phyloP scores from a whole-genome alignment of 306 rosid genomes.

The Corylus americana region DNA sequence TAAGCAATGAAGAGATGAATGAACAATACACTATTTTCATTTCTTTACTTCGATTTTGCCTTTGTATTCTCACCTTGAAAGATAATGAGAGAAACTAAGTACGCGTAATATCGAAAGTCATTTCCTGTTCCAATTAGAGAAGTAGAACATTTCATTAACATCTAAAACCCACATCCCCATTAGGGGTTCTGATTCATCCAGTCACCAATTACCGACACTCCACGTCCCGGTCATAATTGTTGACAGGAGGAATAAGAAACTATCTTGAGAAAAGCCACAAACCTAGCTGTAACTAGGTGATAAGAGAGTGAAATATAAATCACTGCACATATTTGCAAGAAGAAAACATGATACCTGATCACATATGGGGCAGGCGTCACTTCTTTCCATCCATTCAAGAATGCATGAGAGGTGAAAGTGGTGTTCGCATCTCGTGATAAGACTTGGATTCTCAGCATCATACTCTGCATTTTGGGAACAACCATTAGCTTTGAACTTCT shows the following conservation, averaged over 20 bases:
- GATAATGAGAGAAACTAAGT: slow-evolving; percentile 26
- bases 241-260: background rate
- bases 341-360: slow-evolving; percentile 73
- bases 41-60: slow-evolving; percentile 16
- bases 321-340: slow-evolving; percentile 7
- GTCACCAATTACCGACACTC: slow-evolving; percentile 6
- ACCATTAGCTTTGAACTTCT: background rate
- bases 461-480: slow-evolving; percentile 51
- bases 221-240: background rate
- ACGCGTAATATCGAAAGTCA: slow-evolving; percentile 28
- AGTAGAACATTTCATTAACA: slow-evolving; percentile 6
- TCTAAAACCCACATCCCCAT: background rate
- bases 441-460: slow-evolving; percentile 60
- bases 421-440: slow-evolving; percentile 59
- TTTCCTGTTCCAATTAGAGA: slow-evolving; percentile 37
- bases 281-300: background rate
- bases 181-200: slow-evolving; percentile 5
- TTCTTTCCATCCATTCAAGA: slow-evolving; percentile 83
- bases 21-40: slow-evolving; percentile 20
- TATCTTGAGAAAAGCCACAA: background rate
- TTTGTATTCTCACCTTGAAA: slow-evolving; percentile 8
- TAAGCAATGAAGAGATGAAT: slow-evolving; percentile 7
- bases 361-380: slow-evolving; percentile 74
- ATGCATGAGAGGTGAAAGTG: slow-evolving; percentile 80
- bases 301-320: background rate